phyloP scores from a whole-genome alignment of 116 monocot genomes.

The Thalassia testudinum region DNA sequence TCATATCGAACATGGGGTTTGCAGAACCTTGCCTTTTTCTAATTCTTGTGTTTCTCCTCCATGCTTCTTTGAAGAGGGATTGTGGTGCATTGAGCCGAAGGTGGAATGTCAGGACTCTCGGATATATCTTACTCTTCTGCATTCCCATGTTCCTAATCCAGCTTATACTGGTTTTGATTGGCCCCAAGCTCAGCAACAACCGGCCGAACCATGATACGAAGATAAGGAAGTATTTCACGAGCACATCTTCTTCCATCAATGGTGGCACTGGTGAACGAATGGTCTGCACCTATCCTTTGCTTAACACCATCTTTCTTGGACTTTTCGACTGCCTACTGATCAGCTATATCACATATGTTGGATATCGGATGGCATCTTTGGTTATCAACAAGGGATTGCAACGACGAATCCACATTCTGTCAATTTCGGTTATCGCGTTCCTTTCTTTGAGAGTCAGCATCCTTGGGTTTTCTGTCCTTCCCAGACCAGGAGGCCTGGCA shows the following conservation, averaged over 20 bases:
- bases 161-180: constrained; percentile 36
- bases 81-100: constrained; percentile 33
- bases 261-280: constrained; percentile 4
- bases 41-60: constrained; percentile 60
- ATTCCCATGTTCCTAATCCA: constrained; percentile 43
- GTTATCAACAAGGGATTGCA: constrained; percentile 79
- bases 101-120: constrained; percentile 49
- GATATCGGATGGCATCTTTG: constrained; percentile 31
- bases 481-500: constrained; percentile 23
- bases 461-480: constrained; percentile 72
- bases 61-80: constrained; percentile 48
- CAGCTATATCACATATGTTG: constrained; percentile 42
- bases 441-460: constrained; percentile 47
- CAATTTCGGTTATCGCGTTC: constrained; percentile 25
- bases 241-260: constrained; percentile 12
- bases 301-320: constrained; percentile 62
- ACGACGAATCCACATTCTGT: constrained; percentile 48
- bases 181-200: constrained; percentile 14
- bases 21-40: constrained; percentile 82
- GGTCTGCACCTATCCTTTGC: constrained; percentile 68
- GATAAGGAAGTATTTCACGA: constrained; percentile 20
- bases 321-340: constrained; percentile 36
- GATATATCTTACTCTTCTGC: constrained; percentile 28
- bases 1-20: constrained; percentile 82
- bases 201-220: constrained; percentile 4